Evolutionary conservation across 345 rosid genomes (phyloP).

Genomic region (Brassica napus): Da-Ae NC_063439.1:21104501-21105000

Average conservation of each 20-base stretch:
- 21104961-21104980: slow-evolving; percentile 79
- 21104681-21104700: slow-evolving; percentile 57
- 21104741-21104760: slow-evolving; percentile 75
- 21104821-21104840: slow-evolving; percentile 15
- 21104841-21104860: neutral
- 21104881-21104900: neutral
- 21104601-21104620: slow-evolving; percentile 1
- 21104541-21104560: slow-evolving; percentile 82
- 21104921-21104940: slow-evolving; percentile 73
- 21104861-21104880: neutral
- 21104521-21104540: slow-evolving; percentile 72
- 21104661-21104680: slow-evolving; percentile 80
- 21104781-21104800: slow-evolving; percentile 72
- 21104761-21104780: slow-evolving; percentile 63
- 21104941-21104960: slow-evolving; percentile 80
- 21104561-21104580: slow-evolving; percentile 76
- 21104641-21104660: slow-evolving; percentile 37
- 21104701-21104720: slow-evolving; percentile 65
- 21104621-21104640: neutral
- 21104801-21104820: slow-evolving; percentile 67
- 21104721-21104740: slow-evolving; percentile 81
- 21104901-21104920: slow-evolving; percentile 73
- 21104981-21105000: slow-evolving; percentile 68
- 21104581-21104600: slow-evolving; percentile 69
- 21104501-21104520: slow-evolving; percentile 80